A percentile compares a stretch with the other conserved stretches of the same genome.
These are phyloP conservation scores for Pseudocercospora crystallina DNA, from an alignment of 2,329 filamentous ascomycete species.

Conservation along the genomic window DNA sequence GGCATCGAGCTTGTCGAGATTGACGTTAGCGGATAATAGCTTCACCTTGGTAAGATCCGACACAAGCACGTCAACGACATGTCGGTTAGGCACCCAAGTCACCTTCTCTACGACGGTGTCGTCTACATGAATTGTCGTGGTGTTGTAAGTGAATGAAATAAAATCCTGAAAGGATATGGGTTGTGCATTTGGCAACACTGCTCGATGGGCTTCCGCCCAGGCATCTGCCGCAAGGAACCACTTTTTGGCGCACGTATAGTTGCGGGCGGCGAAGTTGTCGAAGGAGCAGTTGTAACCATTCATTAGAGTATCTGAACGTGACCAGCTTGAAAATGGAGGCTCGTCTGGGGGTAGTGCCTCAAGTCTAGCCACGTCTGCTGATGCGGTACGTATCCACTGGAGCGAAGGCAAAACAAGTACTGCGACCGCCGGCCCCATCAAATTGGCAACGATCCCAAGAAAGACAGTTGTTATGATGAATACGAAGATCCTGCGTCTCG, in stretches of 20 bases:
- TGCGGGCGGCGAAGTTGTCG: neutral
- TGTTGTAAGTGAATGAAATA: slow-evolving; percentile 14
- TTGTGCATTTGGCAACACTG: neutral
- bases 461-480: slow-evolving; percentile 24
- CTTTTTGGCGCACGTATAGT: slow-evolving; percentile 4
- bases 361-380: neutral
- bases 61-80: slow-evolving; percentile 15
- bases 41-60: slow-evolving; percentile 9
- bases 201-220: slow-evolving; percentile 8
- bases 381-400: slow-evolving; percentile 29
- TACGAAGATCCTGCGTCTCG: slow-evolving; percentile 12
- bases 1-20: neutral
- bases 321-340: neutral
- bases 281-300: neutral
- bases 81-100: slow-evolving; percentile 26
- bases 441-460: slow-evolving; percentile 30
- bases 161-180: slow-evolving; percentile 4
- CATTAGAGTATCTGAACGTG: too few species aligned
- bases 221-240: slow-evolving; percentile 12
- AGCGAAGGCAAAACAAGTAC: slow-evolving; percentile 29
- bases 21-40: neutral
- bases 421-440: slow-evolving; percentile 35
- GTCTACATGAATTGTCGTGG: neutral
- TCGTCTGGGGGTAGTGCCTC: neutral
- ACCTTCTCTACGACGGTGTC: neutral